Conservation (phyloP, 1,284 basidiomycete species). For the Cryptococcus hybrid region DNA sequence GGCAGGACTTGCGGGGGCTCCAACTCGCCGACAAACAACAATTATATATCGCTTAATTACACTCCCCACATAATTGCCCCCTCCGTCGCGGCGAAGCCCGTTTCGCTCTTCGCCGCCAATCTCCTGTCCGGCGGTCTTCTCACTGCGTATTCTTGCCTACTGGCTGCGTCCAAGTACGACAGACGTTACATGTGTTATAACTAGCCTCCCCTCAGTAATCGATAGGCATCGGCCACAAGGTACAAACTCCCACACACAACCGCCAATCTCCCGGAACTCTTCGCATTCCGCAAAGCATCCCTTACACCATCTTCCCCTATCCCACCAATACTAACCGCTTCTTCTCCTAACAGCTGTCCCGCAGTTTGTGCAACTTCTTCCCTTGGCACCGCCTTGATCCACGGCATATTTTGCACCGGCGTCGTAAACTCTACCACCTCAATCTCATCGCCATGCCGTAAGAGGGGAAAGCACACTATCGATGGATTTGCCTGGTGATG, state of each 20-base stretch:
- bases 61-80: no score
- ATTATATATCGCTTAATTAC: no score
- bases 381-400: conserved; percentile 67
- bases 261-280: conserved; percentile 52
- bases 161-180: no score
- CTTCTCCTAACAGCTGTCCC: conserved; percentile 20
- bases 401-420: conserved; percentile 84
- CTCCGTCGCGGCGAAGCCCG: no score
- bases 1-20: no score
- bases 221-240: conserved; percentile 83
- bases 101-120: no score
- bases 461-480: conserved; percentile 63
- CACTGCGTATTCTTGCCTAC: no score
- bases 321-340: conserved; percentile 11
- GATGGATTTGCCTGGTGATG: conserved; percentile 76
- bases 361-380: conserved; percentile 56
- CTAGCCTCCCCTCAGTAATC: conserved; percentile 46
- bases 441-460: conserved; percentile 54
- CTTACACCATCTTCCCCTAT: conserved; percentile 19
- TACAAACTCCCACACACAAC: conserved; percentile 88
- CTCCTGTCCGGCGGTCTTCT: no score
- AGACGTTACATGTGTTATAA: no score
- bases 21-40: no score
- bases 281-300: conserved; percentile 24
- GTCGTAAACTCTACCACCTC: conserved; percentile 63